Base-by-base conservation (phyloP, 306 rosid species). In the Inga laurina region DNA sequence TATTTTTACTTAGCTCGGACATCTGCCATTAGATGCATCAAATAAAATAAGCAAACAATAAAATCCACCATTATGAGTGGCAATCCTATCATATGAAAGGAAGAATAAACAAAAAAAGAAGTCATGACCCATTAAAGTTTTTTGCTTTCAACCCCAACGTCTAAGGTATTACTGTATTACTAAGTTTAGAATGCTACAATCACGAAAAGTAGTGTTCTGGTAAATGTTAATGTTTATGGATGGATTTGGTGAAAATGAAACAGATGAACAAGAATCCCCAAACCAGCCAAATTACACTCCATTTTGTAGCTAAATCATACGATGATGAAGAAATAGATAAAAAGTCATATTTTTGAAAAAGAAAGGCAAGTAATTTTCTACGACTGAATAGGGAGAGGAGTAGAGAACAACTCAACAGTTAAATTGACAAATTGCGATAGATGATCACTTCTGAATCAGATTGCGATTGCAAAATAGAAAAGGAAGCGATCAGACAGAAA, bases 1-100 rank as follows among this genome's bases (percentile, higher is more conserved):
- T 88, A 75, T 89, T 89, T 85, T 94, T 96, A 71, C 56, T 81
- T 45, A 96, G 87, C 83, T 96, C 99, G 0, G 57, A 37, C 98
- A 96, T 92, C 89, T 94, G 93, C 72, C 41, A 80, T 84, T 72
- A 70, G 75, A 76, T 54, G 80, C 76, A 86, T 80, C 75, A 89
- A 81, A 79, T 39, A 70, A 87, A 80, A 70, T 66, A 85, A 21
- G 64, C 56, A 85, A 86, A 72, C 35, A 75, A 34, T 4, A 30
- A 48, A 65, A 34, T 56, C 43, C 35, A 64, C 62, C 83, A 71
- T 72, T 65, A 54, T 2, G 37, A 27, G 49, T 21, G 27, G 27
- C 64, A 56, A 6, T 19, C 22, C 68, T 16, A 7, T n/a, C 76
- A 57, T 67, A 73, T 16, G 8, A 39, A 68, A 45, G 74, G 45